Evolutionary conservation across 2,329 filamentous ascomycete genomes (phyloP).

Genomic region (Hysterium pulicare): DNA sequence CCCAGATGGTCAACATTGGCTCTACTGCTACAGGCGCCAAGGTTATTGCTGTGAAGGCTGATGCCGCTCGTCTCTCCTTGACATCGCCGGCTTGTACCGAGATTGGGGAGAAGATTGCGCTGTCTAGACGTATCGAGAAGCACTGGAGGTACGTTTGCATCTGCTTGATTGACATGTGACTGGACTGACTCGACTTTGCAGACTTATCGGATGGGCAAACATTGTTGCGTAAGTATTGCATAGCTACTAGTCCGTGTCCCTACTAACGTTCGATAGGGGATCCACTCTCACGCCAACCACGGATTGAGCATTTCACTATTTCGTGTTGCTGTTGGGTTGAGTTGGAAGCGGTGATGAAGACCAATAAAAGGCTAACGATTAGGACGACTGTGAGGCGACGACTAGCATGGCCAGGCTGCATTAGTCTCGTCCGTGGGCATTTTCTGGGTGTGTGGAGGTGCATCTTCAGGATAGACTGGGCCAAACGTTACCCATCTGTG

Average conservation of each 20-base stretch:
- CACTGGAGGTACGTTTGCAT: slow-evolving; percentile 89
- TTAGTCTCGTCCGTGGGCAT: slow-evolving; percentile 2
- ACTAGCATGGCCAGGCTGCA: background rate
- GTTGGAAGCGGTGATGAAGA: background rate
- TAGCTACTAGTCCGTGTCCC: background rate
- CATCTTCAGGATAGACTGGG: slow-evolving; percentile 2
- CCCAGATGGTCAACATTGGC: slow-evolving; percentile 93
- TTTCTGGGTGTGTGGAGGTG: background rate
- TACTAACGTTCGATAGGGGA: slow-evolving; percentile 29
- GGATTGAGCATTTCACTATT: slow-evolving; percentile 11
- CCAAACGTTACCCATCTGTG: slow-evolving; percentile 1
- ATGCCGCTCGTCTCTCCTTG: slow-evolving; percentile 90
- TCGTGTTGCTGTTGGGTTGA: background rate
- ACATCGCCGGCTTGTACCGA: slow-evolving; percentile 95
- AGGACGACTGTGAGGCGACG: background rate
- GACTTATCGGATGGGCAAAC: slow-evolving; percentile 42
- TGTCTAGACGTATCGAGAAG: slow-evolving; percentile 97
- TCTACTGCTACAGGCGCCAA: slow-evolving; percentile 97
- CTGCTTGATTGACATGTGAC: background rate
- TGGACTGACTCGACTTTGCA: slow-evolving; percentile 7
- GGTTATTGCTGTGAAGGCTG: slow-evolving; percentile 93
- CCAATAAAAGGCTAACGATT: background rate
- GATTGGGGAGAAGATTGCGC: slow-evolving; percentile 95
- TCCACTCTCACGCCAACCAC: slow-evolving; percentile 34
- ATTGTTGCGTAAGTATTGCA: slow-evolving; percentile 39